Conservation (phyloP, 2,329 filamentous ascomycete species). For the Ophiostoma triangulosporum region DNA sequence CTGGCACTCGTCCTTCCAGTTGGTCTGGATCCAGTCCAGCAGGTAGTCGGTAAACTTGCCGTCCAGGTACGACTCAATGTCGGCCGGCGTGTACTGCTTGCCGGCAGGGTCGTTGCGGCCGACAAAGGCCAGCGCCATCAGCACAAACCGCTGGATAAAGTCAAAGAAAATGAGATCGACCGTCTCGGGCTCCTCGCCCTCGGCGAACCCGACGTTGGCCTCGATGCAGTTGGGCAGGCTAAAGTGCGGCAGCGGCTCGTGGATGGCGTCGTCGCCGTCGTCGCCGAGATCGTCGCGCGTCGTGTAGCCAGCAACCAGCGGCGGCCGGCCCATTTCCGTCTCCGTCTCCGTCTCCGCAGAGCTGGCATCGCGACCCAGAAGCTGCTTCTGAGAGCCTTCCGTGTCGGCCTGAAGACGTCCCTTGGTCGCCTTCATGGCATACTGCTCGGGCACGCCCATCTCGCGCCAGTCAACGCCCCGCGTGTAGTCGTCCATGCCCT, state of each 20-base stretch:
- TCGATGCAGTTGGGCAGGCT: conserved; percentile 74
- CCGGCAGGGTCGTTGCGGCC: conserved; percentile 25
- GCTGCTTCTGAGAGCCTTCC: neutral
- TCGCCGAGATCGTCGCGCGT: conserved; percentile 71
- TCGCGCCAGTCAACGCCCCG: conserved; percentile 28
- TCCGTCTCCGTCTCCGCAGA: conserved; percentile 16
- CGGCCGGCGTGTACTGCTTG: conserved; percentile 28
- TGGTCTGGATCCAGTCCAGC: conserved; percentile 41
- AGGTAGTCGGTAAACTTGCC: conserved; percentile 43
- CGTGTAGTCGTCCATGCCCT: neutral
- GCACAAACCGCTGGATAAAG: conserved; percentile 73
- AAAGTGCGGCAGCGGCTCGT: conserved; percentile 62
- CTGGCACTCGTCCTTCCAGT: conserved; percentile 38
- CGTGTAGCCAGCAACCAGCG: conserved; percentile 61
- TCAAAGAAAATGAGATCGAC: conserved; percentile 88
- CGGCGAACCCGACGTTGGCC: conserved; percentile 48
- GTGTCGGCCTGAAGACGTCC: neutral
- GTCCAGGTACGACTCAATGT: conserved; percentile 39
- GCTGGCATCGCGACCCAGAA: neutral
- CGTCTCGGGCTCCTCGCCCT: conserved; percentile 40
- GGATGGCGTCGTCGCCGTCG: conserved; percentile 85
- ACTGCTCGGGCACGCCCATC: conserved; percentile 37
- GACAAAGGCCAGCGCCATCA: conserved; percentile 48
- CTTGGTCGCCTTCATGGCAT: conserved; percentile 6
- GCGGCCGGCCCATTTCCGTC: conserved; percentile 20